Percentiles rank a stretch among this genome's conserved stretches.
Evolutionary conservation across 2,329 filamentous ascomycete species (phyloP).

Genomic region (Rhexocercosporidium sp.): DNA sequence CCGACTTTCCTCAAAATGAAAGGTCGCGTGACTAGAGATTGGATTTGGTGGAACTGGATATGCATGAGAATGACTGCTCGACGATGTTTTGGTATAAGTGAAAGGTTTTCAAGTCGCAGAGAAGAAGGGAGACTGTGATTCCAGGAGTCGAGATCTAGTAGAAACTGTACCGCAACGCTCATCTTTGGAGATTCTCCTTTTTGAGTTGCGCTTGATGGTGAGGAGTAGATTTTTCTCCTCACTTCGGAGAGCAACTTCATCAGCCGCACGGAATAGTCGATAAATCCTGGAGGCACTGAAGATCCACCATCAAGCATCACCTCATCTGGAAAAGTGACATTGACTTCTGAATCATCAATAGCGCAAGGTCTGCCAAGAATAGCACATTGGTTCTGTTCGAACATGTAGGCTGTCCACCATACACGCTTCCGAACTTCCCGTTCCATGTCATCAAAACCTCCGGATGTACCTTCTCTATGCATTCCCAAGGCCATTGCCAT

Average conservation of each 20-base stretch:
- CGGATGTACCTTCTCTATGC: constrained; percentile 48
- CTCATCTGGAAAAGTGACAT: constrained; percentile 38
- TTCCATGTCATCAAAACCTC: constrained; percentile 43
- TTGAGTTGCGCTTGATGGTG: constrained; percentile 27
- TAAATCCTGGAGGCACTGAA: constrained; percentile 35
- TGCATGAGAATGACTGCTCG: constrained; percentile 39
- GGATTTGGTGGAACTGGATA: constrained; percentile 39
- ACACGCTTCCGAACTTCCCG: constrained; percentile 39
- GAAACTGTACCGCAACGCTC: constrained; percentile 31
- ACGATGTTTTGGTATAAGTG: constrained; percentile 30
- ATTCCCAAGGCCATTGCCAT: constrained; percentile 51
- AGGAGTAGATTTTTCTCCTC: constrained; percentile 38
- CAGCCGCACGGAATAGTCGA: constrained; percentile 36
- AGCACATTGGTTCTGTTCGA: constrained; percentile 41
- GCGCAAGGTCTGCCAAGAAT: constrained; percentile 39
- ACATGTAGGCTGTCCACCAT: constrained; percentile 41
- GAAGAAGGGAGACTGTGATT: constrained; percentile 34
- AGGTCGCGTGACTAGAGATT: constrained; percentile 38
- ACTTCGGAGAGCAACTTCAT: constrained; percentile 35
- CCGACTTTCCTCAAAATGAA: constrained; percentile 40
- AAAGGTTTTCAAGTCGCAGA: constrained; percentile 33
- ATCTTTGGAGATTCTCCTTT: constrained; percentile 32
- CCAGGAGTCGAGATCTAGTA: constrained; percentile 38
- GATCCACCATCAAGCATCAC: constrained; percentile 36
- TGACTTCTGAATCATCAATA: constrained; percentile 40